phyloP scores from a whole-genome alignment of 306 rosid species.

The Pyrus bretschneideri region DNA sequence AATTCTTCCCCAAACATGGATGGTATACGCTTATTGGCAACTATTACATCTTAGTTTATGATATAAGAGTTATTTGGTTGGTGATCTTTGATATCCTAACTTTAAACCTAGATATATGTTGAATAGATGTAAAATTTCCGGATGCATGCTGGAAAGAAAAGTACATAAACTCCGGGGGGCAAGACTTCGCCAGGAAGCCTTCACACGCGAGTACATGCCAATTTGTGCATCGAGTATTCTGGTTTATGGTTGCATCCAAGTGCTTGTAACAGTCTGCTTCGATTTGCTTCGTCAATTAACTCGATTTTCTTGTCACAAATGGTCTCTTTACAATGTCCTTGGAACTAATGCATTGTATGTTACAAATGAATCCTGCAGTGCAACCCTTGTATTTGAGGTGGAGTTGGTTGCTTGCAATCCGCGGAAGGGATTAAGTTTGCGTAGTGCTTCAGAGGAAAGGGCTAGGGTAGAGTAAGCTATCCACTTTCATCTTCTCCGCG shows the following conservation, averaged over 20 bases:
- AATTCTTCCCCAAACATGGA: background rate
- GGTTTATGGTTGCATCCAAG: background rate
- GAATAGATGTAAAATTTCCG: background rate
- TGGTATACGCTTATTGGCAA: background rate
- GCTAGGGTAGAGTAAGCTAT: slow-evolving; percentile 85
- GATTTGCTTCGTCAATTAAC: background rate
- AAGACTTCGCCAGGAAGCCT: background rate
- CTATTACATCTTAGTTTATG: background rate
- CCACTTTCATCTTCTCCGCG: background rate
- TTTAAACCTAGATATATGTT: background rate
- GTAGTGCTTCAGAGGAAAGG: slow-evolving; percentile 90
- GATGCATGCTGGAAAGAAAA: background rate
- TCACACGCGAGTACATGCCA: background rate
- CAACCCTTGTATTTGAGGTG: slow-evolving; percentile 86
- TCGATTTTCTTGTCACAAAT: background rate
- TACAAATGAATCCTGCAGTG: slow-evolving; percentile 39
- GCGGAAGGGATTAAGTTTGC: slow-evolving; percentile 78
- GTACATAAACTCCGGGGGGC: background rate
- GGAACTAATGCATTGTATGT: background rate
- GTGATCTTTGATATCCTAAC: background rate
- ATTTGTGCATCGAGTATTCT: background rate
- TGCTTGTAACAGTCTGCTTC: background rate
- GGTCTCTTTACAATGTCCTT: background rate
- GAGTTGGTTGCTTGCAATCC: slow-evolving; percentile 89
- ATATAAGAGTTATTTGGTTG: background rate